Evolutionary conservation across 257 asterid genomes (phyloP), one percentile per base, ranked within the genome.

Genomic region (Orobanche coerulescens): DNA sequence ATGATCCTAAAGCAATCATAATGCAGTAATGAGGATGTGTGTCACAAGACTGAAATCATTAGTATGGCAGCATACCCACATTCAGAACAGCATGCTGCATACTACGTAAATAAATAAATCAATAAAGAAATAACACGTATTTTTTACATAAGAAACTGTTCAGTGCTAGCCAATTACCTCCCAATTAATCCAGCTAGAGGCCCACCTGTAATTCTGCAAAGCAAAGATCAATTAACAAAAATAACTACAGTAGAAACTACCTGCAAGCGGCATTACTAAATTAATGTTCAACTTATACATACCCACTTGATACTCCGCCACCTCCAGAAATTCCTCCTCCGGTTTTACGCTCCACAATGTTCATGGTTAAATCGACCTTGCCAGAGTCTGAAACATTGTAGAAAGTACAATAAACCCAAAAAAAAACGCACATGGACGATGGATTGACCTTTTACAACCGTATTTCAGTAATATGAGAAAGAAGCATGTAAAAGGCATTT

Each of bases 301-400:
- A 92, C 98, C 98, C 97, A 66, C 95, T 89, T 61, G 98, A 92
- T 80, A 92, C 78, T 78, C 95, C 98, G 68, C 95, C 98, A 73
- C 98, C 95, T 46, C 95, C 98, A 68, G 95, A 88, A 52, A 92
- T 73, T 31, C 98, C 98, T 64, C 79, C 91, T 51, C 88, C 87
- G 12, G 89, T 84, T 79, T 92, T 86, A 62, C 95, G 98, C 85
- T 92, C 95, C 53, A 92, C 97, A 73, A 89, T 77, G 64, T 92
- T 92, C 82, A 92, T 79, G 28, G 95, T 83, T 77, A 92, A 76
- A 75, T 92, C 98, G 69, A 92, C 95, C 79, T 92, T 92, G 69
- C 85, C 86, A 58, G 83, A 72, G 48, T 86, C 97, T 92, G 75
- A 66, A 74, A 62, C 66, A 71, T 61, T 53, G 65, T 61, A 60